Evolutionary conservation across 768 basidiomycete species (phyloP).

Genomic region (Dioszegia crocea): DNA sequence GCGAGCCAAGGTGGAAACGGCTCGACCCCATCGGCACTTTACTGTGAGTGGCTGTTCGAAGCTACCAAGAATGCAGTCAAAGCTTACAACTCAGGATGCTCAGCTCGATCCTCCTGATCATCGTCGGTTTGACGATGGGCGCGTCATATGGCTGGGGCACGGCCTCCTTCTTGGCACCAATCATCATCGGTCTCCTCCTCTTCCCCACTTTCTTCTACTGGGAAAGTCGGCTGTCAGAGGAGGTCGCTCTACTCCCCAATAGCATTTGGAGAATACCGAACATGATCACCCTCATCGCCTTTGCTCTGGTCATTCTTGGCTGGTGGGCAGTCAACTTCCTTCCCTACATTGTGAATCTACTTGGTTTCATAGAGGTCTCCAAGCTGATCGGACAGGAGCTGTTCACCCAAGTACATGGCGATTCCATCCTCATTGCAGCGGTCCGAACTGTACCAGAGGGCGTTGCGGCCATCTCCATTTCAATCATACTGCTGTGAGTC

Average conservation of each 20-base stretch:
- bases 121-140: constrained; percentile 36
- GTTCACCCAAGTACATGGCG: constrained; percentile 9
- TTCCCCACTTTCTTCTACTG: constrained; percentile 31
- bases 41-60: neutral
- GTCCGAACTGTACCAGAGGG: constrained; percentile 24
- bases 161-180: constrained; percentile 23
- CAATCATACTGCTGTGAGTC: constrained; percentile 12
- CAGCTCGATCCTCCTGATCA: constrained; percentile 22
- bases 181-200: constrained; percentile 24
- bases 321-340: constrained; percentile 17
- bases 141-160: constrained; percentile 31
- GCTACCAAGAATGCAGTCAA: neutral
- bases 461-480: constrained; percentile 1
- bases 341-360: constrained; percentile 1
- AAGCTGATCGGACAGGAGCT: constrained; percentile 6
- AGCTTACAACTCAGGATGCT: constrained; percentile 8
- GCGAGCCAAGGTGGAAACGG: constrained; percentile 9
- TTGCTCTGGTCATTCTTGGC: constrained; percentile 22
- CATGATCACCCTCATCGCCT: constrained; percentile 23
- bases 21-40: constrained; percentile 20
- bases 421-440: constrained; percentile 24
- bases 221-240: constrained; percentile 17
- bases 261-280: constrained; percentile 32
- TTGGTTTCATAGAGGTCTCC: neutral
- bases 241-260: constrained; percentile 22